phyloP scores from a whole-genome alignment of 2,329 filamentous ascomycete genomes.

The Aspergillus candidus region DNA sequence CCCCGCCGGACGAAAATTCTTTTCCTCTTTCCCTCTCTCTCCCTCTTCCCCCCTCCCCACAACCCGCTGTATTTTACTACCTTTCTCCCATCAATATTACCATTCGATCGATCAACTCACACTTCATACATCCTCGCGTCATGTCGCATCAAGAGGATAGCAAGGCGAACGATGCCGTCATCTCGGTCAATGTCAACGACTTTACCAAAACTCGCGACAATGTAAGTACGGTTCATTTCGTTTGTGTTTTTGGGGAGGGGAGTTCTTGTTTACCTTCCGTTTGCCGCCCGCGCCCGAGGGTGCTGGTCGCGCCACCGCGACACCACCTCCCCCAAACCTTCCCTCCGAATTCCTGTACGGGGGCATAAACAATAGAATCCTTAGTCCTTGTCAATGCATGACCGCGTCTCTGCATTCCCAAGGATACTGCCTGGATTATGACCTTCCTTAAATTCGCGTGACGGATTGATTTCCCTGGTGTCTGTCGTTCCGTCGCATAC shows the following conservation, averaged over 20 bases:
- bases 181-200: conserved; percentile 58
- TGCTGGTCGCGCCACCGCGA: conserved; percentile 2
- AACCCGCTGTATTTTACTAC: conserved; percentile 9
- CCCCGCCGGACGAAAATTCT: conserved; percentile 10
- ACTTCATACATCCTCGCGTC: conserved; percentile 41
- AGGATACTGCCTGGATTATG: too few relatives aligned
- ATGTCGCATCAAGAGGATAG: conserved; percentile 36
- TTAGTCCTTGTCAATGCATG: too few relatives aligned
- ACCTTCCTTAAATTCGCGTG: too few relatives aligned
- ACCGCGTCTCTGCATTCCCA: too few relatives aligned
- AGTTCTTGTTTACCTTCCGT: too few relatives aligned
- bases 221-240: conserved; percentile 51
- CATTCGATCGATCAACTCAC: conserved; percentile 3
- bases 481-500: neutral
- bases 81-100: conserved; percentile 1
- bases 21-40: conserved; percentile 9
- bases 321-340: neutral
- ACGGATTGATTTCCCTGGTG: neutral
- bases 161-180: conserved; percentile 28
- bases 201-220: conserved; percentile 75
- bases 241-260: conserved; percentile 6
- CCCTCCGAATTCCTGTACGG: too few relatives aligned
- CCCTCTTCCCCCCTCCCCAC: conserved; percentile 8
- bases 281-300: neutral
- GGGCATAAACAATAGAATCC: too few relatives aligned